A percentile compares a stretch with the other conserved stretches of the same genome.
Conservation (phyloP, 441 rosid genomes). For the Aquilaria agallochum region DNA sequence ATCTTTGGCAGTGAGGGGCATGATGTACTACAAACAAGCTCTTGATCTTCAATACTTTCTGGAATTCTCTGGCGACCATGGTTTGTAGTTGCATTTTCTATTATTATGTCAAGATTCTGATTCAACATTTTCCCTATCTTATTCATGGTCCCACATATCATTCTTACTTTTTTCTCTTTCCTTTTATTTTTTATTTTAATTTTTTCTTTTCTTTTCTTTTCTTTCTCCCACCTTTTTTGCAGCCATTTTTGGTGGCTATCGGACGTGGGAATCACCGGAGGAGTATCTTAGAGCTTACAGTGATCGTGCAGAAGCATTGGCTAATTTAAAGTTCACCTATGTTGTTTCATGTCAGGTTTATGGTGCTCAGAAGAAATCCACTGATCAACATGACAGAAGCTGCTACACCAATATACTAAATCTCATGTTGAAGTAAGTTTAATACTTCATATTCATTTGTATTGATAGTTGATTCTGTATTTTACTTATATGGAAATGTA, state of each 20-base stretch:
- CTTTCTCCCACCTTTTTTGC: slow-evolving; percentile 22
- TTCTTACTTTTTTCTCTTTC: no score
- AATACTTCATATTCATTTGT: background rate
- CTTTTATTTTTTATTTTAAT: no score
- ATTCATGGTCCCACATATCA: background rate
- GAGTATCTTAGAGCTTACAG: slow-evolving; percentile 23
- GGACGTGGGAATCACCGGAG: slow-evolving; percentile 33
- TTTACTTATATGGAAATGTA: slow-evolving; percentile 15
- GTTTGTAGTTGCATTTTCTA: slow-evolving; percentile 37
- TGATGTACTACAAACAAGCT: slow-evolving; percentile 93
- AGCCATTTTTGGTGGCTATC: slow-evolving; percentile 36
- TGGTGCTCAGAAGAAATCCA: slow-evolving; percentile 77
- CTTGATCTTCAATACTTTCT: slow-evolving; percentile 77
- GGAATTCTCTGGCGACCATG: slow-evolving; percentile 58
- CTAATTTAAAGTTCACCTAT: slow-evolving; percentile 91
- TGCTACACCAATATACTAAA: slow-evolving; percentile 75
- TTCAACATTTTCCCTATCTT: slow-evolving; percentile 5
- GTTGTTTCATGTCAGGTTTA: slow-evolving; percentile 95
- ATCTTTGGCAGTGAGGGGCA: slow-evolving; percentile 79
- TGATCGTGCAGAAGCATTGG: slow-evolving; percentile 66
- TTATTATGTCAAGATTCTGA: slow-evolving; percentile 2
- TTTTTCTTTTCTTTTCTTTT: no score
- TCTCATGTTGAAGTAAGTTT: slow-evolving; percentile 86
- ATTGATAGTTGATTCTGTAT: slow-evolving; percentile 13
- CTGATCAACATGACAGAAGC: slow-evolving; percentile 51